Evolutionary conservation across 768 basidiomycete species (phyloP), one percentile per base, ranked within the genome.

Genomic region (Chlorophyllum brunneum): DNA sequence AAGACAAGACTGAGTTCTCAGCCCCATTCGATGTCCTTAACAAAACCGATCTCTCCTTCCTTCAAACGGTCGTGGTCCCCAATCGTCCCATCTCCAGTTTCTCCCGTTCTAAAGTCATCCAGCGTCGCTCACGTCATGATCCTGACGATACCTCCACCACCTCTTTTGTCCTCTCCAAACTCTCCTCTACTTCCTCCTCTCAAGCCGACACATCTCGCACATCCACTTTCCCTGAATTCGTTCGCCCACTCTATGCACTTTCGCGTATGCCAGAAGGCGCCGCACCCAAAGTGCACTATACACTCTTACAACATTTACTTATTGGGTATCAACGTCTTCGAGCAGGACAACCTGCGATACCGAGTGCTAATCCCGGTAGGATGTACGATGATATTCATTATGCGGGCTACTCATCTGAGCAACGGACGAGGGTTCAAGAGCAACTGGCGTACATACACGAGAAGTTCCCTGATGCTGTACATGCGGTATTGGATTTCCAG

Each of bases 391-490:
- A 45, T 22, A 5, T 30, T 26, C 46, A 53, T 24, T 24, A 40
- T 27, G 43, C 13, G 16, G 44, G 37, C n/a, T 37, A 45, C 20
- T 20, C 44, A 13, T 27, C 34, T 8, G 44, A 46, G 34, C 43
- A 53, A n/a, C 43, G 39, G 15, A 10, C 22, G 23, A 23, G 2
- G 33, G 31, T 22, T 29, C 22, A 24, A 8, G 26, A 30, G n/a
- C 65, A 80, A 31, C 65, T 87, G 9, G 58, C 63, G 4, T 68
- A 67, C 27, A 77, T 89, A 48, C 69, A 75, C 62, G 59, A 62
- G 34, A 67, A 74, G 13, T 86, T 72, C 59, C 85, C 87, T 6
- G 65, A 75, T 34, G 65, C 74, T n/a, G 56, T 69, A 33, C 56
- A 58, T 29, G 58, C 61, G 23, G 58, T 75, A 33, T 62, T 67